Conservation (phyloP, 2,329 filamentous ascomycete genomes). For the Daldinia eschscholtzii region DNA sequence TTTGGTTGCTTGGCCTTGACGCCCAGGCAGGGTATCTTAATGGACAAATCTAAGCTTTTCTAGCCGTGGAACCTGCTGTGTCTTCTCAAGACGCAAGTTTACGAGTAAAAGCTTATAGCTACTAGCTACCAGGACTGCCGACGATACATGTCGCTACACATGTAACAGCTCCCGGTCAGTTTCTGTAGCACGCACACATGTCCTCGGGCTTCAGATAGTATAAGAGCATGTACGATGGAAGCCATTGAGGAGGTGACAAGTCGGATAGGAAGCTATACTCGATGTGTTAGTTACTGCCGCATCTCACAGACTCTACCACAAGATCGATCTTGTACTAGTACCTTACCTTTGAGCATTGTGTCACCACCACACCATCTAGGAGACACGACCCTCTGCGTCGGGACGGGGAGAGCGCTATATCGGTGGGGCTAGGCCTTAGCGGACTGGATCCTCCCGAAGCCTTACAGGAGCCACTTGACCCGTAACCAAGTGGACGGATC, state of each 20-base stretch:
- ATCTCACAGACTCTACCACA: slow-evolving; percentile 31
- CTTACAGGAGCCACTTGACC: slow-evolving; percentile 34
- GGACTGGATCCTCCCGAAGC: slow-evolving; percentile 39
- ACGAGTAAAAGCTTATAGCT: slow-evolving; percentile 15
- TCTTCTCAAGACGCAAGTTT: slow-evolving; percentile 16
- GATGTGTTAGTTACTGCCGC: slow-evolving; percentile 22
- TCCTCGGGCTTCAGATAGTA: slow-evolving; percentile 6
- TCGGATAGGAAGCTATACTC: slow-evolving; percentile 23
- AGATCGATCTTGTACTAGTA: slow-evolving; percentile 43
- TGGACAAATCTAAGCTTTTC: slow-evolving; percentile 25
- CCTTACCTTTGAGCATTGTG: slow-evolving; percentile 35
- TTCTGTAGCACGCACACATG: slow-evolving; percentile 6
- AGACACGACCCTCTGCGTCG: slow-evolving; percentile 42
- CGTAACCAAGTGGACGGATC: slow-evolving; percentile 38
- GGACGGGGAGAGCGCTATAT: slow-evolving; percentile 38
- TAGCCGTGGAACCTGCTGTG: slow-evolving; percentile 31
- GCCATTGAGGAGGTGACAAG: slow-evolving; percentile 25
- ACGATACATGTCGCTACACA: slow-evolving; percentile 26
- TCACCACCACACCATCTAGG: slow-evolving; percentile 34
- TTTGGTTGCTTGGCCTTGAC: slow-evolving; percentile 23
- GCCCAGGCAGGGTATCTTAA: slow-evolving; percentile 13
- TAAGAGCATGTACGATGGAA: slow-evolving; percentile 13
- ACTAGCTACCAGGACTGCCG: slow-evolving; percentile 14
- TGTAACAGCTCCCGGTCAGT: slow-evolving; percentile 13
- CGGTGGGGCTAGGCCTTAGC: slow-evolving; percentile 35